These are phyloP conservation scores for Arthrobotrys sphaeroides DNA, from an alignment of 2,329 filamentous ascomycete species.

Conservation along the genomic window DNA sequence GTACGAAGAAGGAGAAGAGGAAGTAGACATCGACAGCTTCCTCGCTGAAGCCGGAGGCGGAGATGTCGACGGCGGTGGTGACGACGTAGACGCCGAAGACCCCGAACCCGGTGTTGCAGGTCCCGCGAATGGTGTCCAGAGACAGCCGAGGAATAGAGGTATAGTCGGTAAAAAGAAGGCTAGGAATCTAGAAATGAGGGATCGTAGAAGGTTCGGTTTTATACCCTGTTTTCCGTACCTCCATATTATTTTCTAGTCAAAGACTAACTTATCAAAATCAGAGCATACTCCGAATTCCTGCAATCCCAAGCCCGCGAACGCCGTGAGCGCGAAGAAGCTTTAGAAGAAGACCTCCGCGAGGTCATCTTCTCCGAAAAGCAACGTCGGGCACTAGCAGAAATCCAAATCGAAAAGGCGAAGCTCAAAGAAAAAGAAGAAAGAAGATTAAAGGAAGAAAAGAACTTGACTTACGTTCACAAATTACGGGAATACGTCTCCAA, in stretches of 20 bases:
- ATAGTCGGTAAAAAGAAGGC: slow-evolving; percentile 53
- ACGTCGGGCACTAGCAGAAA: slow-evolving; percentile 45
- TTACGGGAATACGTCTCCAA: background rate
- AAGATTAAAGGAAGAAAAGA: slow-evolving; percentile 22
- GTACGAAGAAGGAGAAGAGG: slow-evolving; percentile 16
- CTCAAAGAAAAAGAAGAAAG: slow-evolving; percentile 31
- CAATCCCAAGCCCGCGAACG: slow-evolving; percentile 41
- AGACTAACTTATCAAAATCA: background rate
- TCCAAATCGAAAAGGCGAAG: slow-evolving; percentile 44
- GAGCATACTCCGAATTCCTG: slow-evolving; percentile 47
- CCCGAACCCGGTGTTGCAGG: background rate
- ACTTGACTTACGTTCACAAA: background rate
- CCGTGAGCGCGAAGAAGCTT: slow-evolving; percentile 30
- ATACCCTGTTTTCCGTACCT: background rate
- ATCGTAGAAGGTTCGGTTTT: slow-evolving; percentile 33
- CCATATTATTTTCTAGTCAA: background rate
- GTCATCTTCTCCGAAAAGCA: slow-evolving; percentile 44
- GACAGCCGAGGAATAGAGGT: slow-evolving; percentile 22
- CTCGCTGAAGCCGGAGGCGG: slow-evolving; percentile 36
- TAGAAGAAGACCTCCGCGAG: slow-evolving; percentile 35
- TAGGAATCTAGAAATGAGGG: slow-evolving; percentile 45
- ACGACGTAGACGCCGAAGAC: background rate
- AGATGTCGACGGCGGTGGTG: background rate
- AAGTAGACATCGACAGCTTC: slow-evolving; percentile 30
- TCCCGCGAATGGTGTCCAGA: slow-evolving; percentile 4